These are phyloP conservation scores for Amniculicola lignicola DNA, from an alignment of 495 filamentous ascomycete species.

Conservation along the genomic window DNA sequence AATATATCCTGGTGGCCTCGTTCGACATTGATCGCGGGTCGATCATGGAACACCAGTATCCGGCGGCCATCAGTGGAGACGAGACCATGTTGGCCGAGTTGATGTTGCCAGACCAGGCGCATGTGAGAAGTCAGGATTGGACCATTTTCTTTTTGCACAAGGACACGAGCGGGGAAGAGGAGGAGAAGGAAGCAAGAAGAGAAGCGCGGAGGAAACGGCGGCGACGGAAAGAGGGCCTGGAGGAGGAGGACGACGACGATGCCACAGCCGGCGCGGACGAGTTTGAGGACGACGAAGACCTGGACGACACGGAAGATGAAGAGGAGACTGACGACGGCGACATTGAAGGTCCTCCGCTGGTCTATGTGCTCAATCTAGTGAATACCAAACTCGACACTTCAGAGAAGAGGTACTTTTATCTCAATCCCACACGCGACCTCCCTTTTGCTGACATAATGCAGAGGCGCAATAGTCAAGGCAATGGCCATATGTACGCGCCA, in stretches of 20 bases:
- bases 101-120: conserved; percentile 97
- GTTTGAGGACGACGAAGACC: conserved; percentile 48
- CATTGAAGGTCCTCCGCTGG: conserved; percentile 79
- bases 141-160: conserved; percentile 99
- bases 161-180: conserved; percentile 79
- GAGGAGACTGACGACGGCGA: conserved; percentile 58
- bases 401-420: conserved; percentile 63
- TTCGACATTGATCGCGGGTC: conserved; percentile 96
- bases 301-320: conserved; percentile 54
- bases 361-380: conserved; percentile 96
- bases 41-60: conserved; percentile 98
- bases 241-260: conserved; percentile 19
- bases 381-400: conserved; percentile 95
- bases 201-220: conserved; percentile 48
- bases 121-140: conserved; percentile 95
- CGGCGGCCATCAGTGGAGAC: conserved; percentile 90
- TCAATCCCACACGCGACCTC: neutral
- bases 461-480: conserved; percentile 93
- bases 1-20: conserved; percentile 97
- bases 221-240: conserved; percentile 36
- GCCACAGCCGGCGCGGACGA: conserved; percentile 7
- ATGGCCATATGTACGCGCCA: conserved; percentile 99
- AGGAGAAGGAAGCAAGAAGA: conserved; percentile 52
- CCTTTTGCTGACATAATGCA: conserved; percentile 38
- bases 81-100: conserved; percentile 97